Evolutionary conservation across 805 yeast genomes (phyloP).

Genomic region (Henningerozyma blattae): DNA sequence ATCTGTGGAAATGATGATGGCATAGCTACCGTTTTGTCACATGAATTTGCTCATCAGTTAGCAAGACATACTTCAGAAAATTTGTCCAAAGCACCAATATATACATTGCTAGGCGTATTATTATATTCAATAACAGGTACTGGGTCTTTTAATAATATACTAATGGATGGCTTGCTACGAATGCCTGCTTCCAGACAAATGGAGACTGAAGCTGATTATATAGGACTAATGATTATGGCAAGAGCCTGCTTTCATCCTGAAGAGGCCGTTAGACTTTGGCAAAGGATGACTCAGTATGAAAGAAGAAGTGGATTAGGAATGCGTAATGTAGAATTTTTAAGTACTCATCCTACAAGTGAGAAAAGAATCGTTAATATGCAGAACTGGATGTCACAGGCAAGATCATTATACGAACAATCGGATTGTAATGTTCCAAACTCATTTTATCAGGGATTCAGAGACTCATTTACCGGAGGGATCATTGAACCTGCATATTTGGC

Average conservation of each 20-base stretch:
- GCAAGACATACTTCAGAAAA: constrained; percentile 88
- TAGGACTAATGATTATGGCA: constrained; percentile 87
- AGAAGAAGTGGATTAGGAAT: constrained; percentile 17
- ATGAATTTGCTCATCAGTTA: constrained; percentile 88
- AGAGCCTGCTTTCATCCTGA: constrained; percentile 75
- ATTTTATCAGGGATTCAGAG: constrained; percentile 12
- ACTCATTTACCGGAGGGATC: constrained; percentile 3
- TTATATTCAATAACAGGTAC: constrained; percentile 55
- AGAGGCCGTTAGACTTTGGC: constrained; percentile 72
- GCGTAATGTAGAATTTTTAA: constrained; percentile 41
- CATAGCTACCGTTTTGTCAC: constrained; percentile 87
- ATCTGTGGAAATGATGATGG: constrained; percentile 80
- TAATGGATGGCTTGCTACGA: constrained; percentile 44
- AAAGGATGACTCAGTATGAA: constrained; percentile 55
- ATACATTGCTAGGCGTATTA: constrained; percentile 38
- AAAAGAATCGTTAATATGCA: constrained; percentile 58
- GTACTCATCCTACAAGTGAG: constrained; percentile 84
- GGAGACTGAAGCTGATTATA: constrained; percentile 95
- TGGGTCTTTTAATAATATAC: constrained; percentile 36
- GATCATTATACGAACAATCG: constrained; percentile 17
- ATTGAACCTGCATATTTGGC: not conserved
- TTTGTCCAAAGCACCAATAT: constrained; percentile 64
- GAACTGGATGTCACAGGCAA: constrained; percentile 51
- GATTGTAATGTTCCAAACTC: constrained; percentile 15
- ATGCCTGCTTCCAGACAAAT: constrained; percentile 84